Conservation (phyloP, 352 stramenopile genomes). For the Globisporangium okanoganense region DNA sequence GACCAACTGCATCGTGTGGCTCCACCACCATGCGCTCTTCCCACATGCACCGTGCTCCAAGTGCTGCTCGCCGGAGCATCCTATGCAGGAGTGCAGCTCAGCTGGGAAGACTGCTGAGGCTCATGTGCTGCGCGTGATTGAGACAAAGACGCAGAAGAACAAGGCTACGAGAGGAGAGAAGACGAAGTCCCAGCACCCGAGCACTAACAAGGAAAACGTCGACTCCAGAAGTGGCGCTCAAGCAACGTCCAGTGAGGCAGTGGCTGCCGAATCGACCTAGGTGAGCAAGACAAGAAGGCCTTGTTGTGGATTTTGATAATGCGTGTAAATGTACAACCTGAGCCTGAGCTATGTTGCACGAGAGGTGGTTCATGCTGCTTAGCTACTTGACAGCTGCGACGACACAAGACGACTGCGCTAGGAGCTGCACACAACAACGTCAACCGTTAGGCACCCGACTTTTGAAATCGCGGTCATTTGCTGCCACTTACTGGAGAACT, state of each 20-base stretch:
- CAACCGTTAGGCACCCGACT: no score
- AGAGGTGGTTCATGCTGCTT: neutral
- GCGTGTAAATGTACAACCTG: neutral
- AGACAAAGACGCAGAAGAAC: neutral
- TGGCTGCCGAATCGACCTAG: neutral
- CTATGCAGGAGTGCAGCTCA: neutral
- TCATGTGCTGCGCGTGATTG: constrained; percentile 3
- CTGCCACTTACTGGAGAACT: neutral
- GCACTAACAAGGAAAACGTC: constrained; percentile 2
- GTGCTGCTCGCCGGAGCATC: constrained; percentile 9
- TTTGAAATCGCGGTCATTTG: no score
- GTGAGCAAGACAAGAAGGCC: neutral
- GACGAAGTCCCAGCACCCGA: neutral
- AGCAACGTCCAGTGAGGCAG: neutral
- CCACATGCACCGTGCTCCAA: constrained; percentile 7
- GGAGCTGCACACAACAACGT: neutral
- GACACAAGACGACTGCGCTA: neutral
- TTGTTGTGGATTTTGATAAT: neutral
- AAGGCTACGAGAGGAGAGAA: constrained; percentile 1
- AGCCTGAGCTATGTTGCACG: neutral
- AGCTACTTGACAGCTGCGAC: neutral
- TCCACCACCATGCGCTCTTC: constrained; percentile 41
- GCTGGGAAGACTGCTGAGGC: neutral
- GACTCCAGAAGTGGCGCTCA: neutral
- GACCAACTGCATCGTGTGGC: constrained; percentile 23